Evolutionary conservation across 2,329 filamentous ascomycete genomes (phyloP), one percentile per base, ranked within the genome.

Genomic region (Talaromyces amestolkiae): DNA sequence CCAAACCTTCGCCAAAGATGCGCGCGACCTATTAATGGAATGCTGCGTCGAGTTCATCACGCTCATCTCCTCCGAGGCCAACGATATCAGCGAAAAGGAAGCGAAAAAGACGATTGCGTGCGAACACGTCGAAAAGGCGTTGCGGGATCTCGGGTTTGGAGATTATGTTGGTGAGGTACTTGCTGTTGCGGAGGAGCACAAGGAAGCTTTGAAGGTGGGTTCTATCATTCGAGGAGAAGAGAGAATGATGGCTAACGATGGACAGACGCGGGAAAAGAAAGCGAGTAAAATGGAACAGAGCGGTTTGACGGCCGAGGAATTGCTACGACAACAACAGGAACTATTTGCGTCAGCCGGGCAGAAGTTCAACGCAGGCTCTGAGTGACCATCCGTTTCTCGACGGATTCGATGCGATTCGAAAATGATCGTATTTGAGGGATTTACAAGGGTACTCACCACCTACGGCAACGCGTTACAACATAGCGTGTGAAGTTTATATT

Each of bases 31-130:
- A 2, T 85, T 99, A 61, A 99, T 99, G 73, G 95, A 98, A 82
- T 98, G 95, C 82, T 99, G 95, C 75, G 94, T 99, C 74, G 95
- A 99, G 79, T 99, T 99, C 79, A 97, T 99, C 78, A 98, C 95
- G 19, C 87, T 99, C 73, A 91, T 99, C 72, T 97, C 93, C n/a
- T 96, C 92, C 58, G 94, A 99, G 81, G 95, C 95, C 68, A 99
- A 99, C 79, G 95, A 99, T 73, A 99, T 99, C 69, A 96, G 93
- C 13, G 95, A 99, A 78, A 97, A 97, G 79, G 95, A 99, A 75
- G 92, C 93, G 59, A 99, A 99, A 83, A 99, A 99, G 85, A 99
- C 95, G 3, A 99, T 99, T 72, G 94, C 94, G 13, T 96, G 92
- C 78, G 95, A 99, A 74, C 95, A 99, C 81, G 96, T 99, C 72